Conservation (phyloP, 1,139 yeast species). For the Saccharomyces hybrid region DNA sequence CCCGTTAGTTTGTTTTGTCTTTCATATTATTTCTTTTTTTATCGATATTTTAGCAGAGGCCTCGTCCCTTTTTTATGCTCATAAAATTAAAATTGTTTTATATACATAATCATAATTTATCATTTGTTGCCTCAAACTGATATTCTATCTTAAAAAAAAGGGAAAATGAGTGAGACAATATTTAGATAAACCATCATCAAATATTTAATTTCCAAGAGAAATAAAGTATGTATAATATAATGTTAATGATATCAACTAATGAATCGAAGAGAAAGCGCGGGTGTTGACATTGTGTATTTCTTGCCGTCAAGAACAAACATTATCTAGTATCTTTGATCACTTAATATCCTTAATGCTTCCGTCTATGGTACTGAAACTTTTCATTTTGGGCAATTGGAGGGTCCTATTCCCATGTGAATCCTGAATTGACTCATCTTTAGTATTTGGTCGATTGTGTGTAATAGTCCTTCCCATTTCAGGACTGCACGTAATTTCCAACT, state of each 20-base stretch:
- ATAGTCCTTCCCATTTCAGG: constrained; percentile 1
- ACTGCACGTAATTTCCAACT: constrained; percentile 14
- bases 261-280: background rate
- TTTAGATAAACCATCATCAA: background rate
- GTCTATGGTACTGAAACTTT: constrained; percentile 24
- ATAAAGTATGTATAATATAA: background rate
- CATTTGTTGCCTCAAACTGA: background rate
- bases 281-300: background rate
- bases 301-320: background rate
- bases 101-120: background rate
- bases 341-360: constrained; percentile 16
- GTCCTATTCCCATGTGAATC: constrained; percentile 1
- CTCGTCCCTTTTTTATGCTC: background rate
- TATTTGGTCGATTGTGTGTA: constrained; percentile 2
- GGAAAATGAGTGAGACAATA: background rate
- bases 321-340: background rate
- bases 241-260: background rate
- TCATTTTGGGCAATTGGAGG: constrained; percentile 21
- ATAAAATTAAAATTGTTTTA: background rate
- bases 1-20: background rate
- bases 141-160: background rate
- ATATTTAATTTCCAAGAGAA: background rate
- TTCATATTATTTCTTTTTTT: background rate
- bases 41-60: background rate
- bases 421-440: background rate